Conservation (phyloP, 768 basidiomycete species). For the Glaciozyma antarctica region DNA sequence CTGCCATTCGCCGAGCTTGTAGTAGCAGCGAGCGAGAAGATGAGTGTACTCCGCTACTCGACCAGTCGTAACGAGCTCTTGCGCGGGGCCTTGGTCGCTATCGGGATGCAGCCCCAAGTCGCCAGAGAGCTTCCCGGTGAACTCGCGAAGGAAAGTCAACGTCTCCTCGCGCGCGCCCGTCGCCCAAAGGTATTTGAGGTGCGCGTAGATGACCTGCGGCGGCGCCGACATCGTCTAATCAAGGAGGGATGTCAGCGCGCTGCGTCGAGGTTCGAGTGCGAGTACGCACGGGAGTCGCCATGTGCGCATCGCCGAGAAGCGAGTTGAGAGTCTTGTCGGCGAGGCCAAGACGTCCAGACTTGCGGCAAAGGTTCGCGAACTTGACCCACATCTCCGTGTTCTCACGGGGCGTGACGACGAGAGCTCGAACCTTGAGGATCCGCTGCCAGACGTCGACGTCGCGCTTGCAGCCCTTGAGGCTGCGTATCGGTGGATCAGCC, state of each 20-base stretch:
- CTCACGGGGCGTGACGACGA: conserved; percentile 85
- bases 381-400: conserved; percentile 98
- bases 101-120: conserved; percentile 60
- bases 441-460: conserved; percentile 99
- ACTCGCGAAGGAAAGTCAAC: conserved; percentile 69
- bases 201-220: conserved; percentile 90
- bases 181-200: conserved; percentile 93
- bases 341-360: conserved; percentile 83
- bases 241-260: not conserved
- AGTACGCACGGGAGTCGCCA: conserved; percentile 9
- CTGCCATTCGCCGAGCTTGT: conserved; percentile 95
- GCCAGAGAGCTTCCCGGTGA: conserved; percentile 61
- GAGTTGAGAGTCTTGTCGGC: conserved; percentile 97
- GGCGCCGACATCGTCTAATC: conserved; percentile 55
- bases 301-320: conserved; percentile 53
- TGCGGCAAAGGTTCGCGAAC: conserved; percentile 93
- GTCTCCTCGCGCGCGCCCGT: conserved; percentile 66
- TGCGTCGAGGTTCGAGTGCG: not conserved
- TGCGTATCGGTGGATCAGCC: conserved; percentile 37
- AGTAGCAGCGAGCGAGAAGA: conserved; percentile 92
- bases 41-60: conserved; percentile 60
- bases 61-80: conserved; percentile 36
- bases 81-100: conserved; percentile 24
- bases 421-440: conserved; percentile 85
- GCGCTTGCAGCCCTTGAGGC: conserved; percentile 88